Conservation (phyloP, 495 filamentous ascomycete genomes). For the Eremomyces bilateralis region DNA sequence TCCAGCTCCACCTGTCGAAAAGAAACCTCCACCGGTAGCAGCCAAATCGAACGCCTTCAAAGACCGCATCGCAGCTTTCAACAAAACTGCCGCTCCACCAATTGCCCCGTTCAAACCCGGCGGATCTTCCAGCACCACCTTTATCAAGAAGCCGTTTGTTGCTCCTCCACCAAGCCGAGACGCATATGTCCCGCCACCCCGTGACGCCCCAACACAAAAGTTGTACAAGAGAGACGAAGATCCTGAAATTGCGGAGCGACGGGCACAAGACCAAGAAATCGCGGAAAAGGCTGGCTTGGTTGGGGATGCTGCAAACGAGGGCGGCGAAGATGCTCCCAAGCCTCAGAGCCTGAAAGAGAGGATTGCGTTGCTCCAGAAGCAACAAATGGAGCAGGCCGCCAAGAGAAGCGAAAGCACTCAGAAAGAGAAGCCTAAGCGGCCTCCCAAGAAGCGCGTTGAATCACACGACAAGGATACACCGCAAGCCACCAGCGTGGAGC, state of each 20-base stretch:
- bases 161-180: conserved; percentile 85
- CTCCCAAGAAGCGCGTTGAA: conserved; percentile 60
- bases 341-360: conserved; percentile 83
- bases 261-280: conserved; percentile 27
- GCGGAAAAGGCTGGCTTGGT: conserved; percentile 37
- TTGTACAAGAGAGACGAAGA: conserved; percentile 79
- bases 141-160: conserved; percentile 97
- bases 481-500: conserved; percentile 9
- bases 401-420: conserved; percentile 57
- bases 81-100: conserved; percentile 68
- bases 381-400: conserved; percentile 69
- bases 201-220: conserved; percentile 43
- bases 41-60: conserved; percentile 82
- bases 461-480: conserved; percentile 13
- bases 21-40: conserved; percentile 38
- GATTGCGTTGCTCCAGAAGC: conserved; percentile 81
- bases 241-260: conserved; percentile 49
- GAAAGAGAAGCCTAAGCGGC: conserved; percentile 71
- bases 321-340: conserved; percentile 58
- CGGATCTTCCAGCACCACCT: conserved; percentile 35
- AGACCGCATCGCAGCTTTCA: conserved; percentile 93
- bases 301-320: conserved; percentile 21
- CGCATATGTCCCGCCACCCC: conserved; percentile 62
- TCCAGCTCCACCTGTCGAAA: conserved; percentile 11
- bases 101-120: conserved; percentile 70